Conservation (phyloP, 352 stramenopile species). For the Globisporangium okanoganense region DNA sequence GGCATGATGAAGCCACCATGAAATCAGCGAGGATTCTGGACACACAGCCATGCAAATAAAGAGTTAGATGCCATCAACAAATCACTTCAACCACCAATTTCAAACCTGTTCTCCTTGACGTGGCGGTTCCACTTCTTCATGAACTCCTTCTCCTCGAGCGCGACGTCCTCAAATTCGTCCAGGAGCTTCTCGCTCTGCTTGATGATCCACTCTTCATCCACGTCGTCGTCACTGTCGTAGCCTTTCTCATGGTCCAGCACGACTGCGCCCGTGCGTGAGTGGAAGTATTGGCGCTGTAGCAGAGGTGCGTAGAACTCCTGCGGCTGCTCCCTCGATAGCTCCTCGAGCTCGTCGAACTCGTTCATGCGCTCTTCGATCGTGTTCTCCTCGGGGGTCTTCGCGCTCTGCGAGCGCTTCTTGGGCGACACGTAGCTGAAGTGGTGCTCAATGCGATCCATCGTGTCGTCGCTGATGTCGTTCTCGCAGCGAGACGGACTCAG, state of each 20-base stretch:
- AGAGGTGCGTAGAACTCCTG: slow-evolving; percentile 71
- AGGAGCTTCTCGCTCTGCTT: slow-evolving; percentile 83
- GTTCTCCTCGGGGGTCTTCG: slow-evolving; percentile 23
- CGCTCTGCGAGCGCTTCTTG: slow-evolving; percentile 30
- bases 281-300: slow-evolving; percentile 85
- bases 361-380: slow-evolving; percentile 60
- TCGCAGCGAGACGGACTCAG: slow-evolving; percentile 44
- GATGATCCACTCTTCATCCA: slow-evolving; percentile 88
- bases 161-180: slow-evolving; percentile 87
- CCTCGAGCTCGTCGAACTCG: slow-evolving; percentile 70
- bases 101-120: slow-evolving; percentile 61
- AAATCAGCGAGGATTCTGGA: slow-evolving; percentile 79
- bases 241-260: slow-evolving; percentile 81
- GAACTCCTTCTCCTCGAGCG: slow-evolving; percentile 84
- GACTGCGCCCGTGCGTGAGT: slow-evolving; percentile 79
- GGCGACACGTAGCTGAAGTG: slow-evolving; percentile 62
- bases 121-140: slow-evolving; percentile 91
- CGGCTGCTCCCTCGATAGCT: slow-evolving; percentile 47
- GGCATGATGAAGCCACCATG: slow-evolving; percentile 83
- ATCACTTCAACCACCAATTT: background rate
- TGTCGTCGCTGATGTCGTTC: slow-evolving; percentile 46
- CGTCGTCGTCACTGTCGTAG: slow-evolving; percentile 87
- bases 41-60: background rate
- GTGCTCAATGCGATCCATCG: slow-evolving; percentile 54
- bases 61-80: background rate